Conservation (phyloP, 2,329 filamentous ascomycete species). For the Fusarium nisikadoi region DNA sequence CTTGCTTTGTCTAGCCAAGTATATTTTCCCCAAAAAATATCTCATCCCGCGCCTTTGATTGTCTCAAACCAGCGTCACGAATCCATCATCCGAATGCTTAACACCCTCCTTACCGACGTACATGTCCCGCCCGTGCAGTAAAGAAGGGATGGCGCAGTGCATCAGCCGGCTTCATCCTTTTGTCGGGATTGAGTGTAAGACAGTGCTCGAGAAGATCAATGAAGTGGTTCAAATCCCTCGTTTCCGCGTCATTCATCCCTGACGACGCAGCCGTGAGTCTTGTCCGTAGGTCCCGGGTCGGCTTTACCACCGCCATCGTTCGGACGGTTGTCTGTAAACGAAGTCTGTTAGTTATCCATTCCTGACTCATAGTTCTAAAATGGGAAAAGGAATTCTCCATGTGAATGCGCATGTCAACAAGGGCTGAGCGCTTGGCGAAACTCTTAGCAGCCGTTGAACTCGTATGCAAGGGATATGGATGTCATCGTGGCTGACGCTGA, state of each 20-base stretch:
- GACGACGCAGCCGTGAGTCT: slow-evolving; percentile 79
- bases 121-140: slow-evolving; percentile 50
- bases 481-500: slow-evolving; percentile 32
- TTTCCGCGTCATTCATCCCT: slow-evolving; percentile 78
- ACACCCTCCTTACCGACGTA: slow-evolving; percentile 36
- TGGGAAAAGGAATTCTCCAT: slow-evolving; percentile 4
- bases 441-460: slow-evolving; percentile 28
- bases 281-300: slow-evolving; percentile 83
- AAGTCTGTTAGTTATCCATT: slow-evolving; percentile 34
- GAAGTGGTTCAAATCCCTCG: slow-evolving; percentile 83
- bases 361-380: slow-evolving; percentile 26
- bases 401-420: slow-evolving; percentile 17
- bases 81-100: slow-evolving; percentile 8
- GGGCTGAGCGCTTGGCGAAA: slow-evolving; percentile 29
- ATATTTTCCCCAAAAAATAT: not conserved
- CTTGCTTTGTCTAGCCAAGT: slow-evolving; percentile 32
- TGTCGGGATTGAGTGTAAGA: slow-evolving; percentile 89
- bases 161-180: slow-evolving; percentile 86
- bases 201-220: slow-evolving; percentile 90
- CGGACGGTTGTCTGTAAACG: slow-evolving; percentile 70
- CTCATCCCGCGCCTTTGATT: slow-evolving; percentile 4
- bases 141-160: slow-evolving; percentile 93
- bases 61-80: slow-evolving; percentile 21
- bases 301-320: slow-evolving; percentile 76
- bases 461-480: slow-evolving; percentile 38